Percentiles rank a stretch among this genome's conserved stretches.
Evolutionary conservation across 352 stramenopile genomes (phyloP).

Genomic region (Globisporangium perplexum): DNA sequence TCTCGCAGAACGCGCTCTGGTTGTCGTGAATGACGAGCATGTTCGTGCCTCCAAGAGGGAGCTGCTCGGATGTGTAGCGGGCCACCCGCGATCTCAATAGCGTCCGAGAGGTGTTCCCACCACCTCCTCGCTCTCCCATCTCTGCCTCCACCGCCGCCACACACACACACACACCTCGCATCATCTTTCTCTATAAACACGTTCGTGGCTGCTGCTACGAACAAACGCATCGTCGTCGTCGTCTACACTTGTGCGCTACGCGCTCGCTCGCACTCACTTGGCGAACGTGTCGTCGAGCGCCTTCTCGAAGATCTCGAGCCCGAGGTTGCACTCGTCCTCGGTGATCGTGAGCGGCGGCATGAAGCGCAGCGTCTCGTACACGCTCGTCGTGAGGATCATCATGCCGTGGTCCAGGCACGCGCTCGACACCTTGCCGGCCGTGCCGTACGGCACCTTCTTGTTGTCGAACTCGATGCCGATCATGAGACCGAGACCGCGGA

Average conservation of each 20-base stretch:
- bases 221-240: background rate
- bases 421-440: slow-evolving; percentile 65
- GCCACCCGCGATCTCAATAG: too few species aligned
- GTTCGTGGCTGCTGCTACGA: background rate
- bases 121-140: too few species aligned
- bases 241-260: background rate
- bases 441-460: slow-evolving; percentile 40
- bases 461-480: slow-evolving; percentile 89
- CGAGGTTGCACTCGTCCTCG: slow-evolving; percentile 60
- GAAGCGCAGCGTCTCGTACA: slow-evolving; percentile 91
- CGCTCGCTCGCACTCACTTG: too few species aligned
- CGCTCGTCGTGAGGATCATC: slow-evolving; percentile 89
- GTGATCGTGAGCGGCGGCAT: slow-evolving; percentile 89
- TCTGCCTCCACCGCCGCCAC: too few species aligned
- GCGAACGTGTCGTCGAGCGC: slow-evolving; percentile 39
- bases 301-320: slow-evolving; percentile 55
- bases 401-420: slow-evolving; percentile 86
- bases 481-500: slow-evolving; percentile 92
- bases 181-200: background rate
- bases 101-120: too few species aligned
- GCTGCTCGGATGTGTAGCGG: too few species aligned
- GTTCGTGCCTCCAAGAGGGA: too few species aligned
- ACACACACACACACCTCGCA: too few species aligned
- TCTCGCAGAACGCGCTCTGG: too few species aligned
- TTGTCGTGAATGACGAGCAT: too few species aligned